Conservation (phyloP, 1,139 yeast genomes). For the Geotrichum klebahnii region DNA sequence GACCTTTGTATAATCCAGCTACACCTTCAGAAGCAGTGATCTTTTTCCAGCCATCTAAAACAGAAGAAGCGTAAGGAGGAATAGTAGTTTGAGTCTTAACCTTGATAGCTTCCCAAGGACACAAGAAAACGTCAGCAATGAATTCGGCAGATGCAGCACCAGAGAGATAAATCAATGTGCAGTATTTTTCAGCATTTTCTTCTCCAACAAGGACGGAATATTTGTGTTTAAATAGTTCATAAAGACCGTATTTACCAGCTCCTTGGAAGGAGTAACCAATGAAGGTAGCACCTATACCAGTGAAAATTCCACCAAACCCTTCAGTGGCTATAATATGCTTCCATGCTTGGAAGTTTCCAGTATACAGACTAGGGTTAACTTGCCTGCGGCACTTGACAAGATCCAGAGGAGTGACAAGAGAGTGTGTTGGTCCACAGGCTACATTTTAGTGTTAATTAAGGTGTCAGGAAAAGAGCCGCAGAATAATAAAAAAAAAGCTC, state of each 20-base stretch:
- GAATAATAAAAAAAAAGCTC: no score
- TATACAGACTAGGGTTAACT: constrained; percentile 59
- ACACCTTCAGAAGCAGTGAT: constrained; percentile 55
- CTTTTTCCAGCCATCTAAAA: constrained; percentile 55
- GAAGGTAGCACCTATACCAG: constrained; percentile 77
- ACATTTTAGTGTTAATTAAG: no score
- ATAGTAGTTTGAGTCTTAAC: constrained; percentile 76
- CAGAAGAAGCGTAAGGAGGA: constrained; percentile 54
- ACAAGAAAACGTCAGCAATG: constrained; percentile 70
- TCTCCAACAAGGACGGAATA: constrained; percentile 59
- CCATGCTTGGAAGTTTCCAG: constrained; percentile 65
- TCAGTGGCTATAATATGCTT: constrained; percentile 55
- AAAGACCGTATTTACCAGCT: constrained; percentile 82
- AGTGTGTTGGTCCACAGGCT: constrained; percentile 84
- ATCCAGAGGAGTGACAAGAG: constrained; percentile 73
- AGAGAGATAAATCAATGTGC: constrained; percentile 61
- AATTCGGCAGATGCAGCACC: constrained; percentile 83
- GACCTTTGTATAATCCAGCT: constrained; percentile 59
- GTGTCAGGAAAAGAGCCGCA: no score
- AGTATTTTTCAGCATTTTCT: constrained; percentile 51
- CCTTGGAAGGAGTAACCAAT: constrained; percentile 82
- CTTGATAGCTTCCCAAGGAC: constrained; percentile 83
- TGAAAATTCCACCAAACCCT: constrained; percentile 61
- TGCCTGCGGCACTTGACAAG: constrained; percentile 76
- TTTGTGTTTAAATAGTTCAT: constrained; percentile 68